A percentile compares a stretch with the other conserved stretches of the same genome.
Conservation (phyloP, 306 rosid species). For the Cucurbita ficifolia region DNA sequence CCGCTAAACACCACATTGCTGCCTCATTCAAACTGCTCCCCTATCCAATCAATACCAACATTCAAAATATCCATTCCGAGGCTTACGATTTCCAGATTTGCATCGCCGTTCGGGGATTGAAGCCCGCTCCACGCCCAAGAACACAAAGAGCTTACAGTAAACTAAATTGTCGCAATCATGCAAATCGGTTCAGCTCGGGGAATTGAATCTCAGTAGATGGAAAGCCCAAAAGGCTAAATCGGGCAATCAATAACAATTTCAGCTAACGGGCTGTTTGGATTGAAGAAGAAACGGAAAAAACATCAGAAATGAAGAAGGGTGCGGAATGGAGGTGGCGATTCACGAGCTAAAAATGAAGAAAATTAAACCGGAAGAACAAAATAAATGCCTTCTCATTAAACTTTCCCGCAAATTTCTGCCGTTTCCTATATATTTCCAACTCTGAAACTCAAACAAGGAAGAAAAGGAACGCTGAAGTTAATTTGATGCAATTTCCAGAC, state of each 20-base stretch:
- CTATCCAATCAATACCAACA: neutral
- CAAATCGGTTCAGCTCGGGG: neutral
- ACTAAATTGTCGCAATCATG: neutral
- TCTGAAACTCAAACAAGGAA: neutral
- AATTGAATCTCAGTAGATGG: neutral
- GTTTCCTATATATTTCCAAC: neutral
- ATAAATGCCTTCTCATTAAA: neutral
- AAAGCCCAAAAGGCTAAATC: neutral
- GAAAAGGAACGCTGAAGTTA: neutral
- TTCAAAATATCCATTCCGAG: neutral
- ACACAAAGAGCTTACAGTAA: neutral
- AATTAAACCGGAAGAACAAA: neutral
- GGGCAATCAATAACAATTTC: neutral
- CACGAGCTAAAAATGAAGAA: conserved; percentile 5
- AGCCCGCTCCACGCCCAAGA: neutral
- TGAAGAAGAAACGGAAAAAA: neutral
- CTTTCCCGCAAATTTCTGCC: conserved; percentile 4
- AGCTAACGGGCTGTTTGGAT: neutral
- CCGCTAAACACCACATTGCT: conserved; percentile 58
- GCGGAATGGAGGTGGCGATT: neutral
- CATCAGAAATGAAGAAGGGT: neutral
- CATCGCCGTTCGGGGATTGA: neutral
- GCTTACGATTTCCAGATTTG: neutral
- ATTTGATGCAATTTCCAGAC: no score
- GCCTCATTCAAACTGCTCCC: conserved; percentile 36